A percentile compares a stretch with the other conserved stretches of the same genome.
phyloP scores from a whole-genome alignment of 140 eudicot species.

The Ambrosia hybrid region DNA sequence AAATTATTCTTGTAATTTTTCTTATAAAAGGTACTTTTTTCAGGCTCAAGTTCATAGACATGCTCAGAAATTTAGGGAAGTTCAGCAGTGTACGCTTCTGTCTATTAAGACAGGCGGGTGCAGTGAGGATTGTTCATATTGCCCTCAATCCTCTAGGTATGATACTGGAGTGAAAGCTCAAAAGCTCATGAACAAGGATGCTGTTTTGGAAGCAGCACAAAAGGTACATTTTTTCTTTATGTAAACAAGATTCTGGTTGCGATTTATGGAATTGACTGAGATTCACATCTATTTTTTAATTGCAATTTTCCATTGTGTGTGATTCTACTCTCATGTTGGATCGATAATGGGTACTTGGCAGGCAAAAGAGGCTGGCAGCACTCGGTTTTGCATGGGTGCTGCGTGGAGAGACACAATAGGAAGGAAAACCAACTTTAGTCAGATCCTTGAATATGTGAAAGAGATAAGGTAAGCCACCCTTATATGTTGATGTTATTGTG shows the following conservation, averaged over 20 bases:
- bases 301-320: too few relatives aligned
- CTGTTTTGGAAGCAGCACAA: slow-evolving; percentile 86
- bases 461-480: slow-evolving; percentile 74
- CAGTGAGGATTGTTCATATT: slow-evolving; percentile 95
- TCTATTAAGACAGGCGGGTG: slow-evolving; percentile 98
- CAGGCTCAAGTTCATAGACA: slow-evolving; percentile 99
- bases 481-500: background rate
- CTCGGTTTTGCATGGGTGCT: slow-evolving; percentile 99
- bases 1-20: background rate
- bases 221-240: slow-evolving; percentile 48
- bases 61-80: slow-evolving; percentile 98
- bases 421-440: slow-evolving; percentile 92
- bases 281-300: too few relatives aligned
- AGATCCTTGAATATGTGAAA: slow-evolving; percentile 92
- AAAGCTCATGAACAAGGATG: slow-evolving; percentile 80
- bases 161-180: slow-evolving; percentile 83
- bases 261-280: background rate
- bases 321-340: background rate
- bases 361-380: slow-evolving; percentile 99
- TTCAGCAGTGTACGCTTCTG: slow-evolving; percentile 94
- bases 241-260: background rate
- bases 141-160: slow-evolving; percentile 96
- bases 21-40: slow-evolving; percentile 16
- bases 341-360: slow-evolving; percentile 29
- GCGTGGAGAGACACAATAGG: slow-evolving; percentile 99